Conservation (phyloP, 352 stramenopile genomes). For the Phytopythium oedochilum region DNA sequence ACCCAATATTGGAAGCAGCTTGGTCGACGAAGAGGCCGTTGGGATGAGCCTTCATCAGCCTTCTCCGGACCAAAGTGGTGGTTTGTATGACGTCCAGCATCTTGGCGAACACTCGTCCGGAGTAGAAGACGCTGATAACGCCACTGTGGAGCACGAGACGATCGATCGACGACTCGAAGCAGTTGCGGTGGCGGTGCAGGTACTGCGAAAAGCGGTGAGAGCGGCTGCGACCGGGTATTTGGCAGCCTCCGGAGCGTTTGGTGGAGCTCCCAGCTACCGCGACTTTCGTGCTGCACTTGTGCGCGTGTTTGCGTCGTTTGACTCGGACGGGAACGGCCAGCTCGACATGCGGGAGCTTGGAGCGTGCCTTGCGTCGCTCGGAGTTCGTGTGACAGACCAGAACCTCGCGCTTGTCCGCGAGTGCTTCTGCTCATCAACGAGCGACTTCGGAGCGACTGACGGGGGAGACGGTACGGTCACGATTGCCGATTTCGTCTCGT, state of each 20-base stretch:
- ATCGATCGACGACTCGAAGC: background rate
- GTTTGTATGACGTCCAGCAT: background rate
- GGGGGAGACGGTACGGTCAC: slow-evolving; percentile 29
- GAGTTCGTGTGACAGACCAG: slow-evolving; percentile 30
- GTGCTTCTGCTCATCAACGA: slow-evolving; percentile 26
- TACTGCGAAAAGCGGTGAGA: slow-evolving; percentile 35
- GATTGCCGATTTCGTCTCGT: slow-evolving; percentile 73
- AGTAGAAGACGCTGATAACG: background rate
- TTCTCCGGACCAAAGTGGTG: background rate
- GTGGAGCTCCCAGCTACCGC: slow-evolving; percentile 23
- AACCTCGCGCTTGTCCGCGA: slow-evolving; percentile 48
- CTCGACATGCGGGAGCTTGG: slow-evolving; percentile 51
- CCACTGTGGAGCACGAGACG: background rate
- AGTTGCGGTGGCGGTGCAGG: background rate
- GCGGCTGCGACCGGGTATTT: slow-evolving; percentile 32
- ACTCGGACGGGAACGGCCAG: slow-evolving; percentile 44
- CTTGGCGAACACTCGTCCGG: background rate
- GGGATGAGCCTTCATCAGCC: too few relatives aligned
- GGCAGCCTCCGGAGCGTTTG: slow-evolving; percentile 10
- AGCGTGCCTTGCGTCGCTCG: slow-evolving; percentile 41
- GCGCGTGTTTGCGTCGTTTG: slow-evolving; percentile 50
- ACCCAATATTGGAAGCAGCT: background rate
- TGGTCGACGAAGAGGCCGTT: too few relatives aligned
- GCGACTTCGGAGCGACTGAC: background rate
- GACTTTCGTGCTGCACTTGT: slow-evolving; percentile 51